These are phyloP conservation scores for Calonectria multiphialidica DNA, from an alignment of 2,329 filamentous ascomycete species.

Conservation along the genomic window DNA sequence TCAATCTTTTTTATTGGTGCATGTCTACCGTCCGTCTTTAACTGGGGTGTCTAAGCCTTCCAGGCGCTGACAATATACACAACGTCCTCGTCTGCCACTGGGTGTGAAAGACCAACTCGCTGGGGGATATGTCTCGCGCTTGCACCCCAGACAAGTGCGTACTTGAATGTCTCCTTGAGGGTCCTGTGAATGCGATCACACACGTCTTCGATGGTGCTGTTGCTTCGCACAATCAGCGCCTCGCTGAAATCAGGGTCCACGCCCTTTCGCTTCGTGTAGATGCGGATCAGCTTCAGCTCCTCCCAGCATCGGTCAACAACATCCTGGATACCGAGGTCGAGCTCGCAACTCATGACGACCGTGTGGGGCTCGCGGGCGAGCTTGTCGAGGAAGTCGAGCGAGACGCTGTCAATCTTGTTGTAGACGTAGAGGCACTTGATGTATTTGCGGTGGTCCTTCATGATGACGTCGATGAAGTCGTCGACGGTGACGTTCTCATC, in stretches of 20 bases:
- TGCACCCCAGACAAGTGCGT: slow-evolving; percentile 96
- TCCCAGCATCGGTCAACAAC: slow-evolving; percentile 97
- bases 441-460: slow-evolving; percentile 99
- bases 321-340: slow-evolving; percentile 92
- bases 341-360: slow-evolving; percentile 96
- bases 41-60: slow-evolving; percentile 61
- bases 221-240: slow-evolving; percentile 90
- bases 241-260: slow-evolving; percentile 90
- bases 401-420: slow-evolving; percentile 99
- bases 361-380: slow-evolving; percentile 94
- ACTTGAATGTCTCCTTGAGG: slow-evolving; percentile 98
- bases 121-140: slow-evolving; percentile 96
- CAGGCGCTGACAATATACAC: slow-evolving; percentile 76
- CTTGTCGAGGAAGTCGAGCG: slow-evolving; percentile 91
- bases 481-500: slow-evolving; percentile 97
- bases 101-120: slow-evolving; percentile 86
- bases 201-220: slow-evolving; percentile 94
- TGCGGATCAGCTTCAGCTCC: slow-evolving; percentile 87
- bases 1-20: slow-evolving; percentile 11
- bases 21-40: not conserved
- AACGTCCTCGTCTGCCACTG: slow-evolving; percentile 78
- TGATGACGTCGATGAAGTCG: slow-evolving; percentile 99
- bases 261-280: slow-evolving; percentile 98
- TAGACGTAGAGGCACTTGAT: slow-evolving; percentile 96
- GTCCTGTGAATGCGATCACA: slow-evolving; percentile 95